Percentiles rank a stretch among this genome's conserved stretches.
Conservation (phyloP, 2,329 filamentous ascomycete genomes). For the Lojkania enalia region DNA sequence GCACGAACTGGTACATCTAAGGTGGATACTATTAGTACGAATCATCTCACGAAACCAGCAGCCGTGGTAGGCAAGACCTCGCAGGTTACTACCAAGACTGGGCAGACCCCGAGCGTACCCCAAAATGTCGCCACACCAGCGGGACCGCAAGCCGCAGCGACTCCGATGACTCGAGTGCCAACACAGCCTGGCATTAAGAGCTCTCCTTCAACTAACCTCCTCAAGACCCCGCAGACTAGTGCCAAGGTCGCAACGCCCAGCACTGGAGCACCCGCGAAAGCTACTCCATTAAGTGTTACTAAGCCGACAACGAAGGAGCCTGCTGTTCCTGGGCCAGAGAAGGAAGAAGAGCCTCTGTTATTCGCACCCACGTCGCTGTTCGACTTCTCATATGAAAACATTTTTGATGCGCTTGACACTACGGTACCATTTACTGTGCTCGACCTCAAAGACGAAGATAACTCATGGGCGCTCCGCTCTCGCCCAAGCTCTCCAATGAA, state of each 20-base stretch:
- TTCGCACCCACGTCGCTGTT: slow-evolving; percentile 33
- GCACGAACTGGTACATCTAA: slow-evolving; percentile 47
- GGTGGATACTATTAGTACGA: slow-evolving; percentile 26
- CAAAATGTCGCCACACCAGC: slow-evolving; percentile 43
- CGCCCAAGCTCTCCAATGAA: slow-evolving; percentile 35
- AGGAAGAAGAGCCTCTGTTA: slow-evolving; percentile 28
- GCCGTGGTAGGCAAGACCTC: slow-evolving; percentile 28
- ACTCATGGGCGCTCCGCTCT: slow-evolving; percentile 38
- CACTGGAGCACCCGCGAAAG: slow-evolving; percentile 34
- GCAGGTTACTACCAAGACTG: slow-evolving; percentile 35
- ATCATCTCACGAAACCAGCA: slow-evolving; percentile 26
- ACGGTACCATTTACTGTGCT: slow-evolving; percentile 36
- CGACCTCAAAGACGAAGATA: slow-evolving; percentile 42
- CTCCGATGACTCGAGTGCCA: slow-evolving; percentile 43
- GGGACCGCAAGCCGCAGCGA: slow-evolving; percentile 32
- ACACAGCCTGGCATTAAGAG: slow-evolving; percentile 44
- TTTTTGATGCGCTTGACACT: slow-evolving; percentile 37
- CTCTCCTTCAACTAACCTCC: slow-evolving; percentile 41
- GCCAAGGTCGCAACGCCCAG: slow-evolving; percentile 41
- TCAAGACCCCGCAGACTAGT: slow-evolving; percentile 43
- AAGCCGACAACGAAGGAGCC: slow-evolving; percentile 33
- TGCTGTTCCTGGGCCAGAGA: slow-evolving; percentile 19
- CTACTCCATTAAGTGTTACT: slow-evolving; percentile 34
- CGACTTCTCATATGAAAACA: slow-evolving; percentile 40
- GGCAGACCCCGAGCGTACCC: slow-evolving; percentile 36